Evolutionary conservation across 805 yeast genomes (phyloP).

Genomic region (Starmerella kuoi): DNA sequence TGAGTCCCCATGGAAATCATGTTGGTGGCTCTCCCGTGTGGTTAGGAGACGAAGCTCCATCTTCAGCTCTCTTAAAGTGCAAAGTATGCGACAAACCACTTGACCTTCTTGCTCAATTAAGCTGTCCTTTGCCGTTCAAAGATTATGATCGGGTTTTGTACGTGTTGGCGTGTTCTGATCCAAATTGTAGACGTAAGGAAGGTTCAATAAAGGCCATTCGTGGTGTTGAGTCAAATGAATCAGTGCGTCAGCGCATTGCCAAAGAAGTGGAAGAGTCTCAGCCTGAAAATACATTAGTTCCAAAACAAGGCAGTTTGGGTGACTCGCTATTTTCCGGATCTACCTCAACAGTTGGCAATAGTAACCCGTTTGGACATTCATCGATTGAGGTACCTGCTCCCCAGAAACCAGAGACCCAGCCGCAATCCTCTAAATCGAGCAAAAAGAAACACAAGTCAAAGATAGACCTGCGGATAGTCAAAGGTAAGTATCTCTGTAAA

Average conservation of each 20-base stretch:
- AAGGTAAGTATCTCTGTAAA: conserved; percentile 51
- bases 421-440: conserved; percentile 1
- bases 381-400: neutral
- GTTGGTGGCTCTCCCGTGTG: conserved; percentile 61
- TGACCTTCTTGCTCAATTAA: conserved; percentile 66
- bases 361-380: neutral
- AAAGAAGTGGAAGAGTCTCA: conserved; percentile 34
- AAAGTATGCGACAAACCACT: conserved; percentile 48
- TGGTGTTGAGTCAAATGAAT: conserved; percentile 55
- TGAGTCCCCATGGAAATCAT: conserved; percentile 36
- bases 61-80: conserved; percentile 42
- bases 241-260: conserved; percentile 25
- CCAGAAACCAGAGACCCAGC: neutral
- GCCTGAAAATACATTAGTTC: conserved; percentile 31
- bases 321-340: conserved; percentile 13
- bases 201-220: conserved; percentile 69
- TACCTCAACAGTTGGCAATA: neutral
- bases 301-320: conserved; percentile 14
- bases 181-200: conserved; percentile 51
- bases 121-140: conserved; percentile 60
- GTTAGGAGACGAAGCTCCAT: conserved; percentile 57
- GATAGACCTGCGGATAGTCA: conserved; percentile 15
- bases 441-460: conserved; percentile 6
- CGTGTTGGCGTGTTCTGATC: conserved; percentile 58
- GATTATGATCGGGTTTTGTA: conserved; percentile 61